Base-by-base conservation (phyloP, 345 rosid genomes). In the Melaleuca alternifolia region DNA sequence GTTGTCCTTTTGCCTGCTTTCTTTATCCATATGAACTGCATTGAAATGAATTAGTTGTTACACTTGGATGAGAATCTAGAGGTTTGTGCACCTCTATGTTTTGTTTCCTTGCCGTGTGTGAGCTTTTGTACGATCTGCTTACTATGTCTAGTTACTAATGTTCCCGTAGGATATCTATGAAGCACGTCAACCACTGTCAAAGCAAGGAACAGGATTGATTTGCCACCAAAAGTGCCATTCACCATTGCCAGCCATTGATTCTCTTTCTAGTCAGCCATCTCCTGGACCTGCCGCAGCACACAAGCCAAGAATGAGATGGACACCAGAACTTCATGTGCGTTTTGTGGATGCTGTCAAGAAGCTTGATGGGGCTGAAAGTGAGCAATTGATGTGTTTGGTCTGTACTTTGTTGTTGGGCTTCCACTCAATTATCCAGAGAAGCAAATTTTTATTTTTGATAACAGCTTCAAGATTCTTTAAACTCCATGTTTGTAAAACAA, bases 271-370 rank as follows among this genome's bases (percentile, higher is more conserved):
- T 88, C 94, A 84, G 57, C 90, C 92, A 61, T 89, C 93, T 85
- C 89, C 94, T 41, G 92, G 87, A 21, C 71, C 93, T 50, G 92
- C 90, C 26, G 7, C 81, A 71, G 81, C 81, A 71, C 95, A 91
- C 88, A 96, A 94, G 89, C 93, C 94, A 62, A 94, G 98, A 88
- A 96, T 95, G 99, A 93, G 99, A 89, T 96, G 99, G 99, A 95
- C 97, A 23, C 97, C 96, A 87, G 95, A 95, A 91, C 98, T 95
- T 87, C 98, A 96, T 26, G 97, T 94, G 79, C 81, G 91, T 86
- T 94, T 94, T 91, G 84, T 95, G 8, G 94, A 93, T 84, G 95
- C 99, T 28, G 97, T 95, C 85, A 87, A 28, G 87, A 92, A 92
- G 88, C 97, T 96, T 90, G 98, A 95, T 84, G 99, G 99, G 71